A percentile compares a stretch with the other conserved stretches of the same genome.
Conservation (phyloP, 148 eudicot genomes). For the Rheum nobile region DNA sequence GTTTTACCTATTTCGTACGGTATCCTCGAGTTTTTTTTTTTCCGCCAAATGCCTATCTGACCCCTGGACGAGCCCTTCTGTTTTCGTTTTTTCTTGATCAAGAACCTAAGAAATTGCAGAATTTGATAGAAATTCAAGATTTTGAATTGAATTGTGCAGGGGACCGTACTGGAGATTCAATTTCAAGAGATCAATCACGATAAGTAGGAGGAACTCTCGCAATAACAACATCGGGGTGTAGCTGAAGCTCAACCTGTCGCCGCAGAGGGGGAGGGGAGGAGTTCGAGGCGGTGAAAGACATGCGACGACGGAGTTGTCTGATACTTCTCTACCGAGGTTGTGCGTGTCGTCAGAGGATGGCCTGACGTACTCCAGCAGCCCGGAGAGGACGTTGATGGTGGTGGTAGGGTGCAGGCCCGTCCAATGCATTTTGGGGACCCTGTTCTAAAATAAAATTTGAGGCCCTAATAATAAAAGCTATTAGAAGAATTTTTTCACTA, state of each 20-base stretch:
- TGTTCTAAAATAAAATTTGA: too few relatives aligned
- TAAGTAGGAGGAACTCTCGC: background rate
- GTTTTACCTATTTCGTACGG: too few relatives aligned
- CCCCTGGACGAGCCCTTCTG: too few relatives aligned
- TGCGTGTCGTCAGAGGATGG: constrained; percentile 35
- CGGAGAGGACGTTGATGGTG: constrained; percentile 30
- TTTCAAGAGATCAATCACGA: too few relatives aligned
- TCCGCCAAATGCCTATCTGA: too few relatives aligned
- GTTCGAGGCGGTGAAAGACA: background rate
- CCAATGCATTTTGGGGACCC: too few relatives aligned
- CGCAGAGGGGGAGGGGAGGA: constrained; percentile 8
- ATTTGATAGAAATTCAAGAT: background rate
- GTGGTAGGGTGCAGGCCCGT: too few relatives aligned
- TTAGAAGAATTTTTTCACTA: too few relatives aligned
- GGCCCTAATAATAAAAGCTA: too few relatives aligned
- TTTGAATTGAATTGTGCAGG: background rate
- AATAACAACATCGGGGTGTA: background rate
- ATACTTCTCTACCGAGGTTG: constrained; percentile 24
- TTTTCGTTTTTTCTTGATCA: background rate
- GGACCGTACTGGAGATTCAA: too few relatives aligned
- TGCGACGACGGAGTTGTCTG: constrained; percentile 8
- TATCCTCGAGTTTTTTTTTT: too few relatives aligned
- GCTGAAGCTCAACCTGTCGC: constrained; percentile 28
- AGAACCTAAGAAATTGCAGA: background rate
- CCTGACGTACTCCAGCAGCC: constrained; percentile 31